A percentile compares a stretch with the other conserved stretches of the same genome.
phyloP scores from a whole-genome alignment of 2,329 filamentous ascomycete genomes.

The Orbilia oligospora region DNA sequence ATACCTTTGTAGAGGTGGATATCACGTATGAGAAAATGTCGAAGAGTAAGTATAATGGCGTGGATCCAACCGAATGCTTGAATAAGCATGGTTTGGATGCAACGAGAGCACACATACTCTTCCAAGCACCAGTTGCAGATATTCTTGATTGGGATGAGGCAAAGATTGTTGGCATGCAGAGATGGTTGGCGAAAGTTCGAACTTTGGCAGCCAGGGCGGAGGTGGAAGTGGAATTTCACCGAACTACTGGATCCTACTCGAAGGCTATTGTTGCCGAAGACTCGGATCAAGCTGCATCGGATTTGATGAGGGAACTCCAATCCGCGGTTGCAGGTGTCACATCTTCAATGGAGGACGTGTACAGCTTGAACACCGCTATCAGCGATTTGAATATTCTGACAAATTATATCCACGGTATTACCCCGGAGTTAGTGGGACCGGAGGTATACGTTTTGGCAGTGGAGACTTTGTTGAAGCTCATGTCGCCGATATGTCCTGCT shows the following conservation, averaged over 20 bases:
- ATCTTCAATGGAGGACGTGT: constrained; percentile 78
- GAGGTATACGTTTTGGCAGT: constrained; percentile 71
- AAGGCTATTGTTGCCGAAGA: neutral
- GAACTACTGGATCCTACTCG: constrained; percentile 27
- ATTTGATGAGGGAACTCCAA: constrained; percentile 29
- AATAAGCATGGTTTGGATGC: constrained; percentile 84
- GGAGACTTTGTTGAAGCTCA: constrained; percentile 76
- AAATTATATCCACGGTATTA: constrained; percentile 74
- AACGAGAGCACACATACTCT: constrained; percentile 87
- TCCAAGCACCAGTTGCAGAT: constrained; percentile 86
- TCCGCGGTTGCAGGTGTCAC: constrained; percentile 73
- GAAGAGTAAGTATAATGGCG: constrained; percentile 93
- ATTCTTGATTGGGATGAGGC: constrained; percentile 89
- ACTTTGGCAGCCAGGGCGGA: constrained; percentile 48
- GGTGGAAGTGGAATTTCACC: constrained; percentile 40
- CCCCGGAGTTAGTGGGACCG: constrained; percentile 62
- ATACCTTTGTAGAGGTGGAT: constrained; percentile 72
- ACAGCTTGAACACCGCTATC: constrained; percentile 84
- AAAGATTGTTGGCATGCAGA: constrained; percentile 84
- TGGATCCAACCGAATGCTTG: constrained; percentile 82
- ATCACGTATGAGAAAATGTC: constrained; percentile 87
- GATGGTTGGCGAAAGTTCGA: constrained; percentile 82
- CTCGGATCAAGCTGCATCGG: neutral
- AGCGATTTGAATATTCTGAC: constrained; percentile 87
- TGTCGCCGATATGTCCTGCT: constrained; percentile 84